Conservation (phyloP, 495 filamentous ascomycete species). For the Glutinoglossum americanum region DNA sequence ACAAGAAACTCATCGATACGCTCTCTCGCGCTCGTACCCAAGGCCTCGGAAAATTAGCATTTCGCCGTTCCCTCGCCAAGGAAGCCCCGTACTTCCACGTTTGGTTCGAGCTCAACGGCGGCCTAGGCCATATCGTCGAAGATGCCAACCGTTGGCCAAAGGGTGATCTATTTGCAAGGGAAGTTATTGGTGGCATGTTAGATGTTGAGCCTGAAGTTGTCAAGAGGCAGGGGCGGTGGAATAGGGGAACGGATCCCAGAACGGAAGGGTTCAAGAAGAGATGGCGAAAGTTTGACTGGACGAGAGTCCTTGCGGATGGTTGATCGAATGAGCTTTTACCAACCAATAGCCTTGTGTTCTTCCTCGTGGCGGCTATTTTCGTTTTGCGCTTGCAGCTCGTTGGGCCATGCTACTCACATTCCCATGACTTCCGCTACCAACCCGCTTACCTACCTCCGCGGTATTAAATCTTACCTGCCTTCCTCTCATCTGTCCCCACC, state of each 20-base stretch:
- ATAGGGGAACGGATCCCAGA: constrained; percentile 40
- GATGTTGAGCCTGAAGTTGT: constrained; percentile 66
- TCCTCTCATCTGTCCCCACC: not conserved
- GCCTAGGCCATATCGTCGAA: constrained; percentile 82
- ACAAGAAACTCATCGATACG: constrained; percentile 85
- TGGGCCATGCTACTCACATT: not conserved
- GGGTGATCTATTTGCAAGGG: constrained; percentile 83
- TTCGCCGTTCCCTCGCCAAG: constrained; percentile 64
- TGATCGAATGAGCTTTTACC: not conserved
- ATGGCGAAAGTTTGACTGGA: constrained; percentile 96
- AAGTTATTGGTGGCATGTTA: constrained; percentile 84
- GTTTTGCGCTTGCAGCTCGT: not conserved
- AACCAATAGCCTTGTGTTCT: not conserved
- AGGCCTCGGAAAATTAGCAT: constrained; percentile 56
- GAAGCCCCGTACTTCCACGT: constrained; percentile 99
- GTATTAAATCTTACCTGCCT: not conserved
- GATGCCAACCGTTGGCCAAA: constrained; percentile 72
- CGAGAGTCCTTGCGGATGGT: constrained; percentile 46
- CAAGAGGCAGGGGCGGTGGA: constrained; percentile 81
- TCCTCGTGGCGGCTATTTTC: not conserved
- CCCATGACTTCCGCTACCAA: not conserved
- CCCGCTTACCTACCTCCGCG: not conserved
- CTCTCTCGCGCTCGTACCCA: constrained; percentile 38
- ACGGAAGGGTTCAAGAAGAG: constrained; percentile 59
- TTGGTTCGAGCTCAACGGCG: constrained; percentile 86